Conservation (phyloP, 805 yeast species). For the Danielia reshetovae region DNA sequence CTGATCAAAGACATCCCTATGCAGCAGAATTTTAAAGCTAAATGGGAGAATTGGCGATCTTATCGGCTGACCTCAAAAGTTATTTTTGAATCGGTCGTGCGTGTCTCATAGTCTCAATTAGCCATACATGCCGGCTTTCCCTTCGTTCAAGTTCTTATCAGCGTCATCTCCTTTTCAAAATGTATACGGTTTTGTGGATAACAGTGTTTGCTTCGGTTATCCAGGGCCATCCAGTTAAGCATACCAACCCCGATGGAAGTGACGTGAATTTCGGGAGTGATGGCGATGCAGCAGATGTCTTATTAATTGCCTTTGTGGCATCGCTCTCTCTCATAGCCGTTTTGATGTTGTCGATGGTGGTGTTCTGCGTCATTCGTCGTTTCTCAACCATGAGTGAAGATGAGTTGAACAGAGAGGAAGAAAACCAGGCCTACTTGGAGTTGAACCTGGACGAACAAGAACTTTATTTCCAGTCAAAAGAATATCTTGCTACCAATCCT, state of each 20-base stretch:
- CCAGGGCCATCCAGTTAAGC: neutral
- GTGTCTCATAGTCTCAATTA: too few species aligned
- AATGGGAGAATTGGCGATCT: too few species aligned
- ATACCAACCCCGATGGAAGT: neutral
- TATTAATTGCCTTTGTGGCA: neutral
- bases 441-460: slow-evolving; percentile 68
- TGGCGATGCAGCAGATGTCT: neutral
- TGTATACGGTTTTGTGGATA: neutral
- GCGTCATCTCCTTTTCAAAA: neutral
- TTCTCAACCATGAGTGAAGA: slow-evolving; percentile 3
- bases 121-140: too few species aligned
- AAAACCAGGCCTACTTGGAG: slow-evolving; percentile 26
- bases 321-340: neutral
- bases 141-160: too few species aligned
- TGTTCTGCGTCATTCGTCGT: neutral
- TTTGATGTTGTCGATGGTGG: neutral
- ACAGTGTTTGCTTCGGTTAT: neutral
- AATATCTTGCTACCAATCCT: slow-evolving; percentile 34
- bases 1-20: too few species aligned
- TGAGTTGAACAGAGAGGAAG: slow-evolving; percentile 9
- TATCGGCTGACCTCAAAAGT: too few species aligned
- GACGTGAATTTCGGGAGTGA: neutral
- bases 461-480: slow-evolving; percentile 62
- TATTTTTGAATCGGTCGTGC: too few species aligned
- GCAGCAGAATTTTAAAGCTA: too few species aligned